Base-by-base conservation (phyloP, 2,329 filamentous ascomycete genomes). In the Hymenoscyphus fructigenus region DNA sequence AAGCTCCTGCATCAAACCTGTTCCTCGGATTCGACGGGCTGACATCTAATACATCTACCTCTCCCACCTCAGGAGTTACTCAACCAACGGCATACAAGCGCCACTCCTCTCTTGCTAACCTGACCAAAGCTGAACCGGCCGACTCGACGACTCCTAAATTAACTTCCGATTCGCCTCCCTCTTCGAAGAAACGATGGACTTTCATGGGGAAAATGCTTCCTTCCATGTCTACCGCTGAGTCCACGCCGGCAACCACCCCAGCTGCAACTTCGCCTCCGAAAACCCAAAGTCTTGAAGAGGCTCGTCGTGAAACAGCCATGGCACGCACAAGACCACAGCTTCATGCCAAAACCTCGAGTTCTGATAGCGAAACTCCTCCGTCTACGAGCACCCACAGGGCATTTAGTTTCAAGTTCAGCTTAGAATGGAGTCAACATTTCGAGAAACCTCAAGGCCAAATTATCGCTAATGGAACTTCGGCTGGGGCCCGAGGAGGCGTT, bases 401-500 rank as follows among this genome's bases (percentile, higher is more conserved):
- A 14, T 92, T 86, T 72, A 83, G 86, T 66, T 93, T 93, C 80
- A 91, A 88, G 67, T 93, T 93, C 72, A 86, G 88, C 10, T 82
- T 93, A 1, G 88, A 90, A 66, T 89, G 85, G 82, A 82, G 87
- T 50, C 78, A 83, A 59, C 74, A 75, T 60, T 84, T 67, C 81
- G 84, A 61, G 59, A 73, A 64, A 59, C 63, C 63, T 9, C 59
- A 64, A 57, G 44, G 23, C 17, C 61, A 63, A 36, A 53, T 59
- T 15, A 6, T 41, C 5, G 20, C 56, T 15, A 55, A 59, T 55
- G 23, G 62, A 44, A 61, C 59, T 15, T 29, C 56, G 15, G 34
- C 53, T 26, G 64, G 64, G 10, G 44, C 60, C 23, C 56, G 65
- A 15, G 60, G 61, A 26, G 65, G 59, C 2, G 50, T 26, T 38